Percentiles rank a stretch among this genome's conserved stretches.
Evolutionary conservation across 2,329 filamentous ascomycete genomes (phyloP).

Genomic region (Fusarium succisae): DNA sequence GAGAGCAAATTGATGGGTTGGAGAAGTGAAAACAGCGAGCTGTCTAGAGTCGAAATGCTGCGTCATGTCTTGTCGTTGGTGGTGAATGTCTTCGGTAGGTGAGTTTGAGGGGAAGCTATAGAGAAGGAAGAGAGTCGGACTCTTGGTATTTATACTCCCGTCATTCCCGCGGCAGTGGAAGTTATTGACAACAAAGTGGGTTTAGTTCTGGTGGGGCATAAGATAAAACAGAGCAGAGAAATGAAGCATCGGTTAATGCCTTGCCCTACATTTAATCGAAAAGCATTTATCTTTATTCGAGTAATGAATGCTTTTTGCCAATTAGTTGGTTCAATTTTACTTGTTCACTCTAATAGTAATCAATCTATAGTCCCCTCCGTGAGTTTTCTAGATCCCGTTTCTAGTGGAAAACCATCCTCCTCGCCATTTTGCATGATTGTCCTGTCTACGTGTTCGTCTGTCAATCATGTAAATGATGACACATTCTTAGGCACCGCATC

Average conservation of each 20-base stretch:
- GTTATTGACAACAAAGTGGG: neutral
- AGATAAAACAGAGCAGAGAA: neutral
- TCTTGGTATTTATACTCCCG: neutral
- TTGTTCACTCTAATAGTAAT: fast-evolving
- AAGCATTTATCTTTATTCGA: too few species aligned
- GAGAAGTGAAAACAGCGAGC: too few species aligned
- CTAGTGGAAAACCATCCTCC: fast-evolving
- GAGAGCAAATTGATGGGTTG: neutral
- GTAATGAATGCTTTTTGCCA: too few species aligned
- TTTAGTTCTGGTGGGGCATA: neutral
- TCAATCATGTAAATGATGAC: neutral
- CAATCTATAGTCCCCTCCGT: fast-evolving
- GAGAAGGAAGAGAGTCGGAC: too few species aligned
- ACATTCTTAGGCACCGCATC: fast-evolving
- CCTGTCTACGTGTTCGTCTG: too few species aligned
- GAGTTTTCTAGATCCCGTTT: fast-evolving
- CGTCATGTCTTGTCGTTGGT: too few species aligned
- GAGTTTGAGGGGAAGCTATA: fast-evolving
- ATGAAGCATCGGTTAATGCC: neutral
- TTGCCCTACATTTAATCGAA: neutral
- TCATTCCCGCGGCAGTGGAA: neutral
- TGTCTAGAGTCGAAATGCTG: neutral
- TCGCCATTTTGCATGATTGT: fast-evolving
- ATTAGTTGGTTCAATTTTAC: fast-evolving
- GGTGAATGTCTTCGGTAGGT: fast-evolving